phyloP scores from a whole-genome alignment of 2,329 filamentous ascomycete species.

The Fusarium abutilonis region DNA sequence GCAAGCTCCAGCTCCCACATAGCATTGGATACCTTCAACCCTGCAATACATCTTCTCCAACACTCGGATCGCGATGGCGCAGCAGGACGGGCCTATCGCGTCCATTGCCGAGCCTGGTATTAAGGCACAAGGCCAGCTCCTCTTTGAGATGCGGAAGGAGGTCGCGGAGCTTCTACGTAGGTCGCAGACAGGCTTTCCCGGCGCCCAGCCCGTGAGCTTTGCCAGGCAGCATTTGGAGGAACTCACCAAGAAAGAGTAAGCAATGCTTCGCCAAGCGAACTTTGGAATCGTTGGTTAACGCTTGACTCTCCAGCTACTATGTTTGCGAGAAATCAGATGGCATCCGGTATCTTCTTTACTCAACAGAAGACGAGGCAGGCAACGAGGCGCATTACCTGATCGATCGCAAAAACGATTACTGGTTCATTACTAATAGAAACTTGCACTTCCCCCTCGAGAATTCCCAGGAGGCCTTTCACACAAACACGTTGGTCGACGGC shows the following conservation, averaged over 20 bases:
- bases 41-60: conserved; percentile 2
- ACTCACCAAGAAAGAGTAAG: conserved; percentile 79
- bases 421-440: conserved; percentile 74
- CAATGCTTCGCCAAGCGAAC: conserved; percentile 4
- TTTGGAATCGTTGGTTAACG: conserved; percentile 10
- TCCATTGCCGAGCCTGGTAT: conserved; percentile 71
- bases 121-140: conserved; percentile 69
- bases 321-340: conserved; percentile 99
- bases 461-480: conserved; percentile 75
- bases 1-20: conserved; percentile 1
- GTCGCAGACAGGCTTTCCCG: conserved; percentile 77
- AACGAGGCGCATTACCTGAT: conserved; percentile 87
- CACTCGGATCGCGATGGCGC: conserved; percentile 44
- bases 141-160: conserved; percentile 71
- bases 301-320: conserved; percentile 72
- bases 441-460: conserved; percentile 83
- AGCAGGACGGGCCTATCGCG: conserved; percentile 52
- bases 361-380: conserved; percentile 71
- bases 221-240: conserved; percentile 82
- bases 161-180: conserved; percentile 81
- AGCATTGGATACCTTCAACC: background rate
- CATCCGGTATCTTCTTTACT: conserved; percentile 93
- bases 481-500: conserved; percentile 85
- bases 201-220: conserved; percentile 95
- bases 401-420: conserved; percentile 98